These are phyloP conservation scores for Rhamnella rubrinervis DNA, from an alignment of 331 rosid species.

Conservation along the genomic window DNA sequence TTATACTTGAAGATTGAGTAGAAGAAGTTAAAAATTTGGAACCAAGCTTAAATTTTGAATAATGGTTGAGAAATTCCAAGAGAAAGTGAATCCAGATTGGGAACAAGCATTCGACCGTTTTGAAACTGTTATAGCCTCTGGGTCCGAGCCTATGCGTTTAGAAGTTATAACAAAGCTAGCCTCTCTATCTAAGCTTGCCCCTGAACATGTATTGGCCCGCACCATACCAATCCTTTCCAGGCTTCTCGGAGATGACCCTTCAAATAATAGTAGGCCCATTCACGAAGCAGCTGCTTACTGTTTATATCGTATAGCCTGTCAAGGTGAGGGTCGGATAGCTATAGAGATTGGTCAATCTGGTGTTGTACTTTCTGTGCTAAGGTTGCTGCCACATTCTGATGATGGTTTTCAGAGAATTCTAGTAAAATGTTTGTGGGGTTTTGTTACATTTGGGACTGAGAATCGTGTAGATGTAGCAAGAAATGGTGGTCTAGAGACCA, in stretches of 20 bases:
- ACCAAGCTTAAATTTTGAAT: conserved; percentile 19
- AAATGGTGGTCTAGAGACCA: conserved; percentile 38
- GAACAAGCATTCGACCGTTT: conserved; percentile 31
- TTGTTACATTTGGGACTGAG: conserved; percentile 36
- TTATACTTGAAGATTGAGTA: conserved; percentile 3
- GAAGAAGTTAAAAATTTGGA: background rate
- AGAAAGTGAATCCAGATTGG: conserved; percentile 38
- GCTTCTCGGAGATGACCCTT: conserved; percentile 34
- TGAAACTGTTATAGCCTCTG: conserved; percentile 37
- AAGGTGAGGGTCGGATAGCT: conserved; percentile 43
- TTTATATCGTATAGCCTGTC: conserved; percentile 46
- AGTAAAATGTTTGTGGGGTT: conserved; percentile 36
- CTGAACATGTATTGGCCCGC: conserved; percentile 32
- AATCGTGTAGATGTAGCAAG: conserved; percentile 39
- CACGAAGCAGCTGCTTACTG: conserved; percentile 51
- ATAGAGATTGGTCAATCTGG: conserved; percentile 36
- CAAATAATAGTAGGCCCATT: conserved; percentile 32
- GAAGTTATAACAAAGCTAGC: conserved; percentile 39
- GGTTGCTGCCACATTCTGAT: conserved; percentile 38
- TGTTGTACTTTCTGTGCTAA: conserved; percentile 25
- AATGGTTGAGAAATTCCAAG: conserved; percentile 20
- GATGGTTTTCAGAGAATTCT: conserved; percentile 32
- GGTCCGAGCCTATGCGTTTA: conserved; percentile 34
- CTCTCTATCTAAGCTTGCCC: conserved; percentile 34
- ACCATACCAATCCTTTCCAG: conserved; percentile 37